Evolutionary conservation across 1,139 yeast species (phyloP), one percentile per base, ranked within the genome.

Genomic region (Debaryomycetaceae sp.): DNA sequence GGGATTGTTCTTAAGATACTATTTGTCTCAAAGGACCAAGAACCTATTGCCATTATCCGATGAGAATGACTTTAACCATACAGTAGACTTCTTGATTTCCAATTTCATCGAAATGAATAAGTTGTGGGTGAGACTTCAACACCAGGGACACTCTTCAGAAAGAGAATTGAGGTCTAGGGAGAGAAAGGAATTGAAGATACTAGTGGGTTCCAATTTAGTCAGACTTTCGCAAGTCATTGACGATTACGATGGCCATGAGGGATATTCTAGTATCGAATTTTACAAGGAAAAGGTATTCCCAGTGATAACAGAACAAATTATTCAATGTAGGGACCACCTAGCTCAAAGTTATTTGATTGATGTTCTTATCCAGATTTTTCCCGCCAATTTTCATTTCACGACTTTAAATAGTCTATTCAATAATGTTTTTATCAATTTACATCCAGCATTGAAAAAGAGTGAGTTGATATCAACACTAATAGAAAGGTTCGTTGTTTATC

Each of bases 31-130:
- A 59, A 73, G 91, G 46, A 84, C 89, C 15, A 85, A 89, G 51
- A 84, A 82, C 52, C 67, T 85, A 43, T 63, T 87, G 39, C 88
- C 91, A 2, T 53, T 59, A 51, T 47, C 60, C 22, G 58, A 48
- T 7, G 65, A 63, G 33, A 76, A 73, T 5, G 81, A 79, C 47
- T 68, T 83, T 40, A 66, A 77, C 48, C 87, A 83, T 62, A 73
- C 92, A 33, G 77, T 84, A 24, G 78, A 77, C 38, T 91, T 91
- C 55, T 77, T 91, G 34, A 75, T 88, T 41, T 79, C 87, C 26
- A 94, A 92, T 59, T 94, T 92, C 60, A 83, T 91, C 45, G 98
- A 92, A 59, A 92, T 92, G 98, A 92, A 94, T 66, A 92, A 94
- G 60, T 70, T 92, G 37, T 92, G 98, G 98, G 98, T 94, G 1